Base-by-base conservation (phyloP, 345 rosid genomes). In the Euphorbia peplus region DNA sequence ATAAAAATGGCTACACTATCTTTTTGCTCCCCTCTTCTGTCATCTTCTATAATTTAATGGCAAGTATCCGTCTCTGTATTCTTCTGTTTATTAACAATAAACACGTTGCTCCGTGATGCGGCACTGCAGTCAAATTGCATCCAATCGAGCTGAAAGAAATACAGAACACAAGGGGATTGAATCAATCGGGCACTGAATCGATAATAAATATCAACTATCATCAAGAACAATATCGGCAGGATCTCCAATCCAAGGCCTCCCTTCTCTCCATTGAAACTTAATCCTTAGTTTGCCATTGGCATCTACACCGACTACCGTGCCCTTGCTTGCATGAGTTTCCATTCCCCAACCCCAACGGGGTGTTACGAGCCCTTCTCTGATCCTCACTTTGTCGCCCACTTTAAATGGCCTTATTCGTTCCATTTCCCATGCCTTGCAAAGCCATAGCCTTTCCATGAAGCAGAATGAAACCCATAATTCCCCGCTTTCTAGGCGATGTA, bases 291-390 rank as follows among this genome's bases (percentile, higher is more conserved):
- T 95, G 50, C 99, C 99, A 60, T 88, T 95, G 19, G 98, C 97
- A 77, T 95, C 96, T 11, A 95, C 99, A 29, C 98, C 98, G 64
- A 91, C 93, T 26, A 88, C 91, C 64, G 78, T 79, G 3, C 99
- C 99, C 79, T 85, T 90, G 80, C 99, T 95, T 28, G 92, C 84
- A 71, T 86, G 88, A 3, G 99, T 95, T 84, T 95, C 99, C 99
- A 95, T 91, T 78, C 99, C 98, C 99, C 97, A 95, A 18, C 90
- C 99, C 99, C 96, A 91, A 64, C 98, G 81, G 16, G 99, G 99
- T 44, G 87, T 73, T 52, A 82, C 87, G 75, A 95, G 71, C 58
- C 90, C 90, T 48, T 85, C 93, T 78, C 83, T 81, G 26, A 91
- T 91, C 77, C 83, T 84, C 66, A 91, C 96, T 73, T 75, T 82